Base-by-base conservation (phyloP, 2,329 filamentous ascomycete genomes). In the Beauveria bassiana region DNA sequence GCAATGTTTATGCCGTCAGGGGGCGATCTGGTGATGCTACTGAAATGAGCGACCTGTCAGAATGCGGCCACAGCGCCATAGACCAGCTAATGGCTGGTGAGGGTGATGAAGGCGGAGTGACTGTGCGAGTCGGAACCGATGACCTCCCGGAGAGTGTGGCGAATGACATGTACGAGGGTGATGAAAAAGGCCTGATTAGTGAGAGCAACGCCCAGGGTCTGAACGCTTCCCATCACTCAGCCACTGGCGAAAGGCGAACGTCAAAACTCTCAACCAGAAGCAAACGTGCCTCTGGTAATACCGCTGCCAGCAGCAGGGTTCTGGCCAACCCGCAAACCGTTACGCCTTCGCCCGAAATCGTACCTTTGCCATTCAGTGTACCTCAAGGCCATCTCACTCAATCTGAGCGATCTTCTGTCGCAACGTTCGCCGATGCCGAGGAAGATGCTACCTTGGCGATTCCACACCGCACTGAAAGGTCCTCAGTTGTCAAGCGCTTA, bases 301-400 rank as follows among this genome's bases (percentile, higher is more conserved):
- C 64, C 22, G 62, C 64, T 4, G 52, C 63, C 31, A 64, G 61
- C 40, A 64, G 58, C 47, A 63, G 65, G 9, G 59, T 28, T 7
- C 67, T 65, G 2, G 64, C 28, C 5, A 10, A 64, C 38, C 58
- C 63, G 12, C 65, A 64, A n/a, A 67, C 68, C 5, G 64, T 70
- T 3, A 75, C 75, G 2, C 73, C 73, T 5, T 71, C 76, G 16
- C 74, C 81, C 31, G 73, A 79, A 8, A 76, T 90, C 42, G 75
- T 89, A 1, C 86, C 88, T 18, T 75, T 90, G 1, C 88, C 88
- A 0, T 90, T 90, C 71, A 80, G 71, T 10, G 76, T 89, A 1
- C 85, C 85, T 0, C 71, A 72, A 22, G 74, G 77, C 14, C 70
- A 74, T 26, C 45, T 64, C 14, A 68, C 70, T 2, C 76, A 81